Conservation (phyloP, 2,329 filamentous ascomycete species). For the Dryadomyces sulphureus region DNA sequence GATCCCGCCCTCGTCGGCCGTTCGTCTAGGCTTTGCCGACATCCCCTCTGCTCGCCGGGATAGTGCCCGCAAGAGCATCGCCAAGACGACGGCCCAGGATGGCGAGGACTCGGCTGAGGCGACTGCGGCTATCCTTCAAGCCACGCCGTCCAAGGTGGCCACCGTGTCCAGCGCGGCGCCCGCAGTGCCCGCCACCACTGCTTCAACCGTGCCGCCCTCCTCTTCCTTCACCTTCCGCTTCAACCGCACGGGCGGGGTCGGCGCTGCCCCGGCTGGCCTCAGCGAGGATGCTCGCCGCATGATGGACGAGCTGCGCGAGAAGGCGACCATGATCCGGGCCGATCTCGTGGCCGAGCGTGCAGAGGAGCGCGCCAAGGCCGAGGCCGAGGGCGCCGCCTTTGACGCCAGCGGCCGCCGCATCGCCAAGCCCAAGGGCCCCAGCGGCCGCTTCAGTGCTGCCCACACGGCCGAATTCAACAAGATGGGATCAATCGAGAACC, state of each 20-base stretch:
- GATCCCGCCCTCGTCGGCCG: conserved; percentile 62
- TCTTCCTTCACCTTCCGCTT: conserved; percentile 54
- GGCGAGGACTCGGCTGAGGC: conserved; percentile 12
- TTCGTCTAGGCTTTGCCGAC: conserved; percentile 69
- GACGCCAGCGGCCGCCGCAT: conserved; percentile 42
- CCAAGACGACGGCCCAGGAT: conserved; percentile 19
- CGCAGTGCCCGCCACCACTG: background rate
- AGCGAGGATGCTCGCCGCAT: conserved; percentile 46
- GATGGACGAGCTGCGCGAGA: conserved; percentile 54
- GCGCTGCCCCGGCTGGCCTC: conserved; percentile 23
- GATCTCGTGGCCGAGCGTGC: conserved; percentile 49
- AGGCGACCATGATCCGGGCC: conserved; percentile 56
- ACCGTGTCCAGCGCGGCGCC: conserved; percentile 17
- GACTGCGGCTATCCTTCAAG: conserved; percentile 27
- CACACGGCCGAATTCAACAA: conserved; percentile 88
- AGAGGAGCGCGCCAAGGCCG: conserved; percentile 32
- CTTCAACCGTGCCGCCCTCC: conserved; percentile 20
- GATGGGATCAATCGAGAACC: conserved; percentile 90
- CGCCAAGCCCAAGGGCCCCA: conserved; percentile 64
- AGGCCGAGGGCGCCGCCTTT: no score
- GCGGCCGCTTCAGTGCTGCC: conserved; percentile 65
- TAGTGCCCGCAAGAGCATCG: conserved; percentile 3
- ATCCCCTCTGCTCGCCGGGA: conserved; percentile 29
- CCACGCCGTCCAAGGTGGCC: conserved; percentile 47
- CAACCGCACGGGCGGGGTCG: conserved; percentile 23